Evolutionary conservation across 495 filamentous ascomycete species (phyloP).

Genomic region (Neurospora sp.): DNA sequence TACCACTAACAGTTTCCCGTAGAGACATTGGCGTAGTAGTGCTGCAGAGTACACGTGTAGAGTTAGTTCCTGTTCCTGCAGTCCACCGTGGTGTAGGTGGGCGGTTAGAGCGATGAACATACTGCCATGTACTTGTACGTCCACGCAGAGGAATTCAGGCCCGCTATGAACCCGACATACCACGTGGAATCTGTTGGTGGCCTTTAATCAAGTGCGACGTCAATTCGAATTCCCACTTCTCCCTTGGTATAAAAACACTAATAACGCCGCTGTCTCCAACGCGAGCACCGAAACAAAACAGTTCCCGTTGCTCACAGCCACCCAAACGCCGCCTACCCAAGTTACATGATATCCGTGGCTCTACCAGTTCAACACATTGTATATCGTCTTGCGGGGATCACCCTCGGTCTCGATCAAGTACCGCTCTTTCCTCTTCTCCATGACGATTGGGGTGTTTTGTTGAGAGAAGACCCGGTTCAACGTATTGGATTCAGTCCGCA

Average conservation of each 20-base stretch:
- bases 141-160: neutral
- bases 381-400: conserved; percentile 28
- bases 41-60: neutral
- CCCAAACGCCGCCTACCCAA: neutral
- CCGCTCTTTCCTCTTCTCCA: conserved; percentile 17
- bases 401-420: conserved; percentile 25
- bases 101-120: no score
- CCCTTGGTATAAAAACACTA: neutral
- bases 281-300: neutral
- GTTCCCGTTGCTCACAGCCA: neutral
- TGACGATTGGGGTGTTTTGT: conserved; percentile 29
- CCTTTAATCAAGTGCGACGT: neutral
- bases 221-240: neutral
- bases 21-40: neutral
- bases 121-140: neutral
- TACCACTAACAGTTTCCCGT: neutral
- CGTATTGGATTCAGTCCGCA: conserved; percentile 19
- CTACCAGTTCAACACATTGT: conserved; percentile 30
- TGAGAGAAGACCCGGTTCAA: conserved; percentile 32
- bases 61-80: neutral
- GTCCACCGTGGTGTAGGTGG: neutral
- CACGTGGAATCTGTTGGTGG: neutral
- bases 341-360: neutral
- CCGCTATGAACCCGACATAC: neutral
- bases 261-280: neutral